Evolutionary conservation across 1,284 basidiomycete genomes (phyloP).

Genomic region (Hemileia vastatrix): DNA sequence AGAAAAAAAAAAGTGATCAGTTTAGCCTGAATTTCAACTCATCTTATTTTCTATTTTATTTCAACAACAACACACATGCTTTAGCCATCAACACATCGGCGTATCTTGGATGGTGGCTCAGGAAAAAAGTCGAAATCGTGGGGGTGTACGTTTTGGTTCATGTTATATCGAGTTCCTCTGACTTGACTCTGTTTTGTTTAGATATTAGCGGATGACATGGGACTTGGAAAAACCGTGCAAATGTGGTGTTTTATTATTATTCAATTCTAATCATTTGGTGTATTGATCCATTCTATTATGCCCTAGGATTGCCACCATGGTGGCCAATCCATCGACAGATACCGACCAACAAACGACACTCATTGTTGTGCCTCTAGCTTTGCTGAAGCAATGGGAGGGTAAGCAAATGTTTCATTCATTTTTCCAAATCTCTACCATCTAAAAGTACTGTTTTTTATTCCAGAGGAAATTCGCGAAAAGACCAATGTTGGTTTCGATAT

Average conservation of each 20-base stretch:
- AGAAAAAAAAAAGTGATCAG: too few species aligned
- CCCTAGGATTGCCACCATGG: slow-evolving; percentile 56
- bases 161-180: too few species aligned
- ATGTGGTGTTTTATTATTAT: neutral
- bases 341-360: slow-evolving; percentile 53
- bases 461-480: slow-evolving; percentile 56
- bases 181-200: too few species aligned
- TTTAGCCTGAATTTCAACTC: neutral
- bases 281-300: neutral
- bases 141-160: too few species aligned
- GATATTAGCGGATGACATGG: slow-evolving; percentile 15
- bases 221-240: slow-evolving; percentile 6
- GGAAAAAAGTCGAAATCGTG: slow-evolving; percentile 50
- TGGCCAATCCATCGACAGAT: slow-evolving; percentile 52
- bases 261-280: neutral
- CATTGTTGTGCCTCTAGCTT: slow-evolving; percentile 59
- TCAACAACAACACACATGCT: neutral
- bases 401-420: too few species aligned
- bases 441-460: too few species aligned
- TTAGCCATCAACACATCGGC: slow-evolving; percentile 54
- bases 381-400: slow-evolving; percentile 57
- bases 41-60: neutral
- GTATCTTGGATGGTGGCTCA: slow-evolving; percentile 59
- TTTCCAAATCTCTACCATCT: too few species aligned
- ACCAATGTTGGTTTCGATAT: slow-evolving; percentile 46